Percentiles rank a stretch among this genome's conserved stretches.
Conservation (phyloP, 1,284 basidiomycete species). For the Grifola frondosa region DNA sequence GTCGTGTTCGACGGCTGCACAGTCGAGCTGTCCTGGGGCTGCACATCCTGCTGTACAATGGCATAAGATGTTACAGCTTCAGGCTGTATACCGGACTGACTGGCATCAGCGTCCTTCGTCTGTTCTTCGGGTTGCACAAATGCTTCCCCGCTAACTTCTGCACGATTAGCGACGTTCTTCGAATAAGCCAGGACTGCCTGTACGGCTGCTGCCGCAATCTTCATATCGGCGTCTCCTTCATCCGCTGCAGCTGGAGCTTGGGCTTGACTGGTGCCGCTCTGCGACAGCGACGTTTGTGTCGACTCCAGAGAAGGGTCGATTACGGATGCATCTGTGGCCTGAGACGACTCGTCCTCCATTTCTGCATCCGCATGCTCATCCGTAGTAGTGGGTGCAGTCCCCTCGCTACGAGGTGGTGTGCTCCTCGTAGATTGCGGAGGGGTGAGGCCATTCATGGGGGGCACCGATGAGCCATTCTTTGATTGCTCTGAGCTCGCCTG, state of each 20-base stretch:
- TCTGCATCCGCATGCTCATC: constrained; percentile 13
- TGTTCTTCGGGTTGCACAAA: constrained; percentile 11
- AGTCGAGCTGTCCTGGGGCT: neutral
- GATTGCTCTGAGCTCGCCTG: constrained; percentile 22
- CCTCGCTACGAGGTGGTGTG: constrained; percentile 12
- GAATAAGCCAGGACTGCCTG: constrained; percentile 26
- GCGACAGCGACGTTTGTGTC: neutral
- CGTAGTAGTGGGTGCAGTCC: constrained; percentile 1
- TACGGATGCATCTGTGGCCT: constrained; percentile 21
- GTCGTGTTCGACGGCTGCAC: neutral
- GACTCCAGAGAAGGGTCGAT: constrained; percentile 40
- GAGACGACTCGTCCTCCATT: constrained; percentile 29
- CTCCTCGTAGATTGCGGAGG: constrained; percentile 20
- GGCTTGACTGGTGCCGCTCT: neutral
- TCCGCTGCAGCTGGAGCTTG: too few relatives aligned
- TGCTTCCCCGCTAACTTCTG: constrained; percentile 11
- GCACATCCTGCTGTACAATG: neutral
- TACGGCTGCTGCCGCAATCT: constrained; percentile 26
- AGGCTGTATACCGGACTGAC: neutral
- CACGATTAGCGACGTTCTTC: constrained; percentile 22
- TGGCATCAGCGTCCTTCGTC: constrained; percentile 6
- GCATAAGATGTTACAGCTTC: neutral
- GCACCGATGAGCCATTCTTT: constrained; percentile 9
- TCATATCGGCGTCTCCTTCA: constrained; percentile 18
- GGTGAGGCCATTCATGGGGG: constrained; percentile 15